Percentiles rank a stretch among this genome's conserved stretches.
Evolutionary conservation across 257 asterid genomes (phyloP).

Genomic region (Prunella vulgaris): DNA sequence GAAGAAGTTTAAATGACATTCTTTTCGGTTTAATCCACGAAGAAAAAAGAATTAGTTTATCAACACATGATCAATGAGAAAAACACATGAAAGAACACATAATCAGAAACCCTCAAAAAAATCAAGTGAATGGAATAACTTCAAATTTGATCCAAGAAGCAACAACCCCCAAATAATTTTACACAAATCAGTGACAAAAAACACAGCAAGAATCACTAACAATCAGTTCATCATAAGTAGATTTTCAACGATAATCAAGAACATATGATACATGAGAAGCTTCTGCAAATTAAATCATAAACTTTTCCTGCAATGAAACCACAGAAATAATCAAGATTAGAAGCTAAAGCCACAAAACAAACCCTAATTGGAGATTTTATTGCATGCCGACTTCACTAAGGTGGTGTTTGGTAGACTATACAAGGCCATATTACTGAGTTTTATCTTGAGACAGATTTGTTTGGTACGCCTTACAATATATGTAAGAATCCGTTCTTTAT

Average conservation of each 20-base stretch:
- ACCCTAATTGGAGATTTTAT: not conserved
- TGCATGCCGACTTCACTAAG: no score
- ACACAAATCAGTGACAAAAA: constrained; percentile 15
- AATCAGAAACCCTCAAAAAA: not conserved
- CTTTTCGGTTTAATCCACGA: no score
- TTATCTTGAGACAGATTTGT: no score
- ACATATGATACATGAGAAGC: constrained; percentile 17
- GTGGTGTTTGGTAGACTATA: no score
- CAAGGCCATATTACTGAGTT: no score
- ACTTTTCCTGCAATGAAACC: constrained; percentile 19
- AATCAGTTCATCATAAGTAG: constrained; percentile 10
- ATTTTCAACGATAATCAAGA: constrained; percentile 11
- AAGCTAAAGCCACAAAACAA: constrained; percentile 12
- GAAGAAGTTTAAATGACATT: not conserved
- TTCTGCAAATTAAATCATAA: constrained; percentile 14
- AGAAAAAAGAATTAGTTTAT: no score
- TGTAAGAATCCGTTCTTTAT: no score
- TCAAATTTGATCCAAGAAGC: not conserved
- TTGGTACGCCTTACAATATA: no score
- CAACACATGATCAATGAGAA: constrained; percentile 21
- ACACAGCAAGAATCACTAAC: constrained; percentile 10
- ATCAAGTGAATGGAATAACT: not conserved
- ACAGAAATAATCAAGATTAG: constrained; percentile 14
- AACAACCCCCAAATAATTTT: constrained; percentile 11
- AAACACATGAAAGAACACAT: not conserved